phyloP scores from a whole-genome alignment of 2,329 filamentous ascomycete genomes.

The Pseudogymnoascus sp. region DNA sequence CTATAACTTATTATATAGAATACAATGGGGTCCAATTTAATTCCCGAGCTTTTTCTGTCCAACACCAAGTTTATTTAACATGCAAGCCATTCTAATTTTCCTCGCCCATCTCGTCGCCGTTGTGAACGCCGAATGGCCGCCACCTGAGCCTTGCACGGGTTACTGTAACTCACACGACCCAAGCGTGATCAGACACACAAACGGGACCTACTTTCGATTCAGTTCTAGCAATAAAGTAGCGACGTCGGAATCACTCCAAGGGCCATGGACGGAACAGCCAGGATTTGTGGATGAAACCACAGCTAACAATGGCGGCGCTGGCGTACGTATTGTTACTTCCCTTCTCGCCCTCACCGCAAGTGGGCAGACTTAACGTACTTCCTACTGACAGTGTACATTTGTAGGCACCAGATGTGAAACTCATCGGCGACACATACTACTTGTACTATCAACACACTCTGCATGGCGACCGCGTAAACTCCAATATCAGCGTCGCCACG shows the following conservation, averaged over 20 bases:
- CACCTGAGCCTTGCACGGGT: background rate
- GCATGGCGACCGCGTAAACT: slow-evolving; percentile 43
- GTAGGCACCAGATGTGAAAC: slow-evolving; percentile 55
- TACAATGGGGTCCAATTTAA: too few species aligned
- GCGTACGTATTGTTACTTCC: background rate
- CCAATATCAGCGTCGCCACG: slow-evolving; percentile 43
- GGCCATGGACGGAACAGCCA: background rate
- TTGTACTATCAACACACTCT: slow-evolving; percentile 52
- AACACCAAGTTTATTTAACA: background rate
- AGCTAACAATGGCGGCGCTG: background rate
- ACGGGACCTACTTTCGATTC: background rate
- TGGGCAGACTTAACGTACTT: background rate
- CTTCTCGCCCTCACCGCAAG: background rate
- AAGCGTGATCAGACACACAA: background rate
- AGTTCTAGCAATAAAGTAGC: background rate
- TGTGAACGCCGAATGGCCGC: background rate
- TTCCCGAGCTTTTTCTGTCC: background rate
- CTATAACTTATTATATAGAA: too few species aligned
- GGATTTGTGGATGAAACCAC: background rate
- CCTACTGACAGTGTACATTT: background rate
- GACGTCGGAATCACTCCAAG: background rate
- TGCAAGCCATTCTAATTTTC: background rate
- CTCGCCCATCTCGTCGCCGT: background rate
- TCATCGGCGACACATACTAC: slow-evolving; percentile 52
- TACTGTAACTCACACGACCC: background rate